A percentile compares a stretch with the other conserved stretches of the same genome.
These are phyloP conservation scores for Rhinocladiella mackenziei DNA, from an alignment of 2,329 filamentous ascomycete species.

Conservation along the genomic window DNA sequence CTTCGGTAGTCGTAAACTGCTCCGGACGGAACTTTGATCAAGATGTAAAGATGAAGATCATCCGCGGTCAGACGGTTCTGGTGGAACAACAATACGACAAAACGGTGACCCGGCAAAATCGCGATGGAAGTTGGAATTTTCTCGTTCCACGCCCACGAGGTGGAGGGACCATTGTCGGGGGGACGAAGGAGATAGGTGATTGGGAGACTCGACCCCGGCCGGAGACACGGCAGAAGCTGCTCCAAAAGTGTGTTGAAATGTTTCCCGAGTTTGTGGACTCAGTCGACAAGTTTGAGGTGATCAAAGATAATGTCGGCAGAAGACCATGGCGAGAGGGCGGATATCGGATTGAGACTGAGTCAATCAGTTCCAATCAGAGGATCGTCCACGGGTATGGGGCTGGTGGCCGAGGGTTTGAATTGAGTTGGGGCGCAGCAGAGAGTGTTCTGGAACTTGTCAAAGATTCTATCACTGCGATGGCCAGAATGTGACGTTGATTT, in stretches of 20 bases:
- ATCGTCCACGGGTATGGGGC: slow-evolving; percentile 58
- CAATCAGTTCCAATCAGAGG: slow-evolving; percentile 27
- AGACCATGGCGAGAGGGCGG: slow-evolving; percentile 45
- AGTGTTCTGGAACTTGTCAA: slow-evolving; percentile 23
- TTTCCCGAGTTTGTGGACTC: slow-evolving; percentile 40
- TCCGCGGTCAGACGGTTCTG: slow-evolving; percentile 47
- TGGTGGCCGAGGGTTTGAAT: slow-evolving; percentile 58
- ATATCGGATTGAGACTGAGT: slow-evolving; percentile 53
- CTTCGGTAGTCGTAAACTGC: slow-evolving; percentile 44
- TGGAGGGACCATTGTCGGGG: slow-evolving; percentile 63
- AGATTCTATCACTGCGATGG: slow-evolving; percentile 1
- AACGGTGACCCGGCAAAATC: slow-evolving; percentile 58
- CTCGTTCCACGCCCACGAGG: slow-evolving; percentile 58
- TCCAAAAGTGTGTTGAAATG: slow-evolving; percentile 41
- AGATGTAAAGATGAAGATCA: slow-evolving; percentile 43
- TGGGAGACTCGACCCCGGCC: slow-evolving; percentile 50
- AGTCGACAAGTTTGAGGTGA: slow-evolving; percentile 39
- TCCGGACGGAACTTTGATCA: slow-evolving; percentile 41
- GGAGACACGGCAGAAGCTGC: slow-evolving; percentile 47
- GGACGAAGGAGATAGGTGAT: slow-evolving; percentile 59
- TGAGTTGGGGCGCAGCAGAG: slow-evolving; percentile 57
- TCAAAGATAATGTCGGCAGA: slow-evolving; percentile 46
- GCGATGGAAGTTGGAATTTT: slow-evolving; percentile 61
- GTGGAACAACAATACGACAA: slow-evolving; percentile 43
- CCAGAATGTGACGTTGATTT: slow-evolving; percentile 6